Base-by-base conservation (phyloP, 2,329 filamentous ascomycete genomes). In the Polychaeton citri region DNA sequence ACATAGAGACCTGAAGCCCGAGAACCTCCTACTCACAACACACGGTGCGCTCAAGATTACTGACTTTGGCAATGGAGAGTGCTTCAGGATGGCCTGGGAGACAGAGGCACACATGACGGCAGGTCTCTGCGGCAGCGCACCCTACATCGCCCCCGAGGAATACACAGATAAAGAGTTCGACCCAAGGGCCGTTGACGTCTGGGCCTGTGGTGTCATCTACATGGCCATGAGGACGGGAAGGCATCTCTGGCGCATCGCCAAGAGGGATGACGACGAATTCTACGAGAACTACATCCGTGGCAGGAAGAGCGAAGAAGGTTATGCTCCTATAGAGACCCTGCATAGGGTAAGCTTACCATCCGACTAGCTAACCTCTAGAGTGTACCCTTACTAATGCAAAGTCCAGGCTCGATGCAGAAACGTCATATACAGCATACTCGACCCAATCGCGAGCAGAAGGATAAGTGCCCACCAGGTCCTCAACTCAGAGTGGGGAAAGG, bases 31-130 rank as follows among this genome's bases (percentile, higher is more conserved):
- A 1, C 70, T 98, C 38, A 98, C 90, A 3, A 90, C 83, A 0
- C 84, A 87, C 45, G 90, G 90, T 39, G 83, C 78, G 10, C 74
- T 98, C 48, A 98, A 98, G 55, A 98, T 98, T 45, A 96, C 90
- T 19, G 90, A 98, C 58, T 98, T 98, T 50, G 90, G 90, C 43
- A 98, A 98, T 51, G 90, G 90, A 52, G 90, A 98, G 61, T 98
- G 90, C 61, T 98, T 98, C 72, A 81, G 90, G 38, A 96, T 96
- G 88, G 90, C 90, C 2, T 98, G 90, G 90, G 90, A 98, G 61
- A 90, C 86, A 36, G 87, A 96, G 59, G 81, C 90, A 15, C 90
- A 96, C 61, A 95, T 96, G 87, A 94, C 93, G 3, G 88, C 86
- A 28, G 90, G 90, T 30, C 76, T 98, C 9, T 98, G 90, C 59